A percentile compares a stretch with the other conserved stretches of the same genome.
These are phyloP conservation scores for Neopestalotiopsis sp. DNA, from an alignment of 2,329 filamentous ascomycete species.

Conservation along the genomic window DNA sequence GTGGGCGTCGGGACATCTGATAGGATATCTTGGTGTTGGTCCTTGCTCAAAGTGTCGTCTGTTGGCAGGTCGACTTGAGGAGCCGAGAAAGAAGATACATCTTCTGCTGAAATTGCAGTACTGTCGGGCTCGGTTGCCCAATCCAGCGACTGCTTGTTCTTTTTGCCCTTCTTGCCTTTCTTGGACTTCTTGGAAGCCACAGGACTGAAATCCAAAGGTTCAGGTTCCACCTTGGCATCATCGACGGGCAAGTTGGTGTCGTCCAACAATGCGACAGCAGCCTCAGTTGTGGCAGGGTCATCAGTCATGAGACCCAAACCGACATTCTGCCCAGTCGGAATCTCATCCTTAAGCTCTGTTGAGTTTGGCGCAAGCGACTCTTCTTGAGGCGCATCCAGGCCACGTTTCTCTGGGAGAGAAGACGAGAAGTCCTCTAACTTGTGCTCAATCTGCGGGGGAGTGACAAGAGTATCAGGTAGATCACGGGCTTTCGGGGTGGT, in stretches of 20 bases:
- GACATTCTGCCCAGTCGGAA: not conserved
- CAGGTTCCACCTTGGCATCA: slow-evolving; percentile 1
- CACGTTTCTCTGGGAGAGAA: slow-evolving; percentile 22
- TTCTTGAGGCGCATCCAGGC: slow-evolving; percentile 30
- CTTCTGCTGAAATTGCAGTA: not conserved
- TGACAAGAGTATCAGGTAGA: slow-evolving; percentile 16
- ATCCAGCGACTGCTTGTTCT: slow-evolving; percentile 32
- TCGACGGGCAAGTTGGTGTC: not conserved
- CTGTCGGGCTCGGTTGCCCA: slow-evolving; percentile 10
- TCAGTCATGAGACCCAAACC: not conserved
- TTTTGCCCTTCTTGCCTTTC: slow-evolving; percentile 37
- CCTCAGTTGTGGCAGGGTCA: slow-evolving; percentile 4
- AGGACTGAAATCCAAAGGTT: slow-evolving; percentile 15
- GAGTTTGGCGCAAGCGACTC: slow-evolving; percentile 45
- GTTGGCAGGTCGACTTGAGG: not conserved
- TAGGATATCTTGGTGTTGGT: not conserved
- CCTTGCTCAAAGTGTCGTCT: slow-evolving; percentile 13
- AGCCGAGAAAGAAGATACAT: not conserved
- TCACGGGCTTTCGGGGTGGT: slow-evolving; percentile 19
- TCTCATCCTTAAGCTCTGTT: slow-evolving; percentile 41
- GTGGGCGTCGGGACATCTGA: not conserved
- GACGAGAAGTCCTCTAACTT: slow-evolving; percentile 21
- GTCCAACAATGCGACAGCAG: slow-evolving; percentile 9
- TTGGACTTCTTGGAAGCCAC: slow-evolving; percentile 44
- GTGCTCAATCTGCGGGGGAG: slow-evolving; percentile 14